A percentile compares a stretch with the other conserved stretches of the same genome.
phyloP scores from a whole-genome alignment of 1,284 basidiomycete genomes.

The Cerioporus squamosus region DNA sequence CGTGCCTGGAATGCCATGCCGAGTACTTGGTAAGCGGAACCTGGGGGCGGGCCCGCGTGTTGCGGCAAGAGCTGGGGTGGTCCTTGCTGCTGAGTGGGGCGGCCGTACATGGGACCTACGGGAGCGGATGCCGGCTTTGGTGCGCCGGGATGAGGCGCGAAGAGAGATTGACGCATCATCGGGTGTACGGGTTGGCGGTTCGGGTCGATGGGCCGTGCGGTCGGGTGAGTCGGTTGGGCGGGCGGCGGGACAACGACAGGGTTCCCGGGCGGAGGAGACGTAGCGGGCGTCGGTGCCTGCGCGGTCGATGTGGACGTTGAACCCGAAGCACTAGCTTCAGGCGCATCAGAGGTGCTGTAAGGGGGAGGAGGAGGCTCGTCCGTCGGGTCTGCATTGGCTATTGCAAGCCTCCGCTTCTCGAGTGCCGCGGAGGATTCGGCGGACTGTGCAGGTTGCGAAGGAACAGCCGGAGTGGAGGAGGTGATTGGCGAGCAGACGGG shows the following conservation, averaged over 20 bases:
- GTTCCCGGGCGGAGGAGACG: slow-evolving; percentile 6
- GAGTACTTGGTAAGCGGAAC: slow-evolving; percentile 39
- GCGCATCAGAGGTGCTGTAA: slow-evolving; percentile 14
- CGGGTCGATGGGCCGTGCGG: slow-evolving; percentile 31
- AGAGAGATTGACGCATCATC: slow-evolving; percentile 49
- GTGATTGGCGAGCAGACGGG: not conserved
- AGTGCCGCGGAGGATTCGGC: slow-evolving; percentile 6
- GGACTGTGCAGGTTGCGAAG: not conserved
- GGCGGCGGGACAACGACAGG: slow-evolving; percentile 26
- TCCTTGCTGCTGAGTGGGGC: slow-evolving; percentile 25
- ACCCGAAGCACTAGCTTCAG: not conserved
- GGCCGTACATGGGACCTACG: slow-evolving; percentile 65
- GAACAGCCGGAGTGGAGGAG: slow-evolving; percentile 15
- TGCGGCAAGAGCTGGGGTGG: slow-evolving; percentile 8
- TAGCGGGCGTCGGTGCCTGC: slow-evolving; percentile 1
- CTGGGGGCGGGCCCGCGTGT: slow-evolving; percentile 24
- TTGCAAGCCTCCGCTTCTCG: slow-evolving; percentile 19
- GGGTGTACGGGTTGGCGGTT: slow-evolving; percentile 14
- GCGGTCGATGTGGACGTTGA: slow-evolving; percentile 5
- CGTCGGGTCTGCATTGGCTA: slow-evolving; percentile 12
- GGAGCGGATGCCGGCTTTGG: slow-evolving; percentile 55
- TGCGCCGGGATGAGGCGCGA: slow-evolving; percentile 75
- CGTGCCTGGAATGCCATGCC: slow-evolving; percentile 30
- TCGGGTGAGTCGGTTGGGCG: slow-evolving; percentile 37
- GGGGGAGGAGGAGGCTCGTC: slow-evolving; percentile 18